Evolutionary conservation across 2,329 filamentous ascomycete species (phyloP).

Genomic region (Neonectria punicea): DNA sequence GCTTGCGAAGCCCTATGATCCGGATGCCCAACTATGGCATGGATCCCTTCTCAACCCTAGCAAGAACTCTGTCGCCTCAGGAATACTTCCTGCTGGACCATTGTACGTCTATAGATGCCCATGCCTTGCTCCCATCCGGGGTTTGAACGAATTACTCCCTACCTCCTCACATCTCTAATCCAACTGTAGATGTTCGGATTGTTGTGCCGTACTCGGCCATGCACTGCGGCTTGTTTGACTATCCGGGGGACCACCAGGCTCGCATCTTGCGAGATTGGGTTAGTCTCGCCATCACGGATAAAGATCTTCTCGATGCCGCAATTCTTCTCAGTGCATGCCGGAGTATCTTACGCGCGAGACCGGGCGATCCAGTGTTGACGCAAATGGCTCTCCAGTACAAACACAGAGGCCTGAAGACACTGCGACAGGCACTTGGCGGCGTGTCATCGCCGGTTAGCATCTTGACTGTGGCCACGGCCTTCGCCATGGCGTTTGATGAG

Average conservation of each 20-base stretch:
- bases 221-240: constrained; percentile 5
- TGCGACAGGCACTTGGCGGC: background rate
- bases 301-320: constrained; percentile 13
- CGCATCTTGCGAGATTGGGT: constrained; percentile 23
- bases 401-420: constrained; percentile 5
- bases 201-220: constrained; percentile 3
- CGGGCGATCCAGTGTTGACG: background rate
- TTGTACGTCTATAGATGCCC: constrained; percentile 4
- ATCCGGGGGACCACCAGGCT: background rate
- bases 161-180: background rate
- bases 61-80: background rate
- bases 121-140: background rate
- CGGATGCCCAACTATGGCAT: background rate
- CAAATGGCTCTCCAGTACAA: constrained; percentile 17
- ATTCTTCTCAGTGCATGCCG: constrained; percentile 17
- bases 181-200: background rate
- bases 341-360: background rate
- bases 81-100: constrained; percentile 20
- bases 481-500: constrained; percentile 22
- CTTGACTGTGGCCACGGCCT: constrained; percentile 5
- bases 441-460: background rate
- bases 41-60: constrained; percentile 6
- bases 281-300: constrained; percentile 16
- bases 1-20: background rate
- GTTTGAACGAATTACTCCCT: background rate